These are phyloP conservation scores for Phaseolus lunatus DNA, from an alignment of 306 rosid genomes.

Conservation along the genomic window DNA sequence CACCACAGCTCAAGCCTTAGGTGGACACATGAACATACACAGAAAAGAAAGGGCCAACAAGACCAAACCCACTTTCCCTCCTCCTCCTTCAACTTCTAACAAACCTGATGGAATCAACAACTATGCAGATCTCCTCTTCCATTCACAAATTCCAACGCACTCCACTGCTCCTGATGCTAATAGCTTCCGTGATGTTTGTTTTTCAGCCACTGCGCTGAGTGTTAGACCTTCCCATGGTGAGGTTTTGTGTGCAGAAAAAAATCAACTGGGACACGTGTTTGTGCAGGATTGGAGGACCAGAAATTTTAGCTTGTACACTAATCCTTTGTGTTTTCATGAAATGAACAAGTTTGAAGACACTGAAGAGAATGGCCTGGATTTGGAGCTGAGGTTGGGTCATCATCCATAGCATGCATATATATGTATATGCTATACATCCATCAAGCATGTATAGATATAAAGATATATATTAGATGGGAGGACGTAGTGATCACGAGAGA, in stretches of 20 bases:
- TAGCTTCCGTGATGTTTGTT: conserved; percentile 38
- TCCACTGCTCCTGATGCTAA: conserved; percentile 32
- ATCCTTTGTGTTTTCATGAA: conserved; percentile 32
- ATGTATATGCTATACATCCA: not conserved
- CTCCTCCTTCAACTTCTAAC: conserved; percentile 46
- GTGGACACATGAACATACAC: conserved; percentile 89
- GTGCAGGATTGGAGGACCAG: conserved; percentile 55
- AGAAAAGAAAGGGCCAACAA: conserved; percentile 63
- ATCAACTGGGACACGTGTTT: conserved; percentile 27
- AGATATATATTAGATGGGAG: not conserved
- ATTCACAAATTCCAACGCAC: conserved; percentile 47
- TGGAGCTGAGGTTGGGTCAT: conserved; percentile 87
- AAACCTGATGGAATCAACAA: conserved; percentile 4
- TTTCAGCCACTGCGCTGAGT: conserved; percentile 29
- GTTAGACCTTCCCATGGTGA: conserved; percentile 35
- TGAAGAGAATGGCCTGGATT: conserved; percentile 60
- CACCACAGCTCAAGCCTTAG: conserved; percentile 82
- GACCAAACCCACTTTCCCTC: conserved; percentile 32
- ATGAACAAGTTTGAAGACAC: conserved; percentile 39
- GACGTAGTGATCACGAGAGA: not conserved
- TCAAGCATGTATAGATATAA: conserved; percentile 5
- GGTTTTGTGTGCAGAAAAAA: conserved; percentile 36
- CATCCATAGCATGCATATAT: conserved; percentile 48
- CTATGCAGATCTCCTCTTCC: conserved; percentile 40
- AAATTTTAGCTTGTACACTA: conserved; percentile 39